Evolutionary conservation across 768 basidiomycete genomes (phyloP).

Genomic region (Chalciporus chontae): DNA sequence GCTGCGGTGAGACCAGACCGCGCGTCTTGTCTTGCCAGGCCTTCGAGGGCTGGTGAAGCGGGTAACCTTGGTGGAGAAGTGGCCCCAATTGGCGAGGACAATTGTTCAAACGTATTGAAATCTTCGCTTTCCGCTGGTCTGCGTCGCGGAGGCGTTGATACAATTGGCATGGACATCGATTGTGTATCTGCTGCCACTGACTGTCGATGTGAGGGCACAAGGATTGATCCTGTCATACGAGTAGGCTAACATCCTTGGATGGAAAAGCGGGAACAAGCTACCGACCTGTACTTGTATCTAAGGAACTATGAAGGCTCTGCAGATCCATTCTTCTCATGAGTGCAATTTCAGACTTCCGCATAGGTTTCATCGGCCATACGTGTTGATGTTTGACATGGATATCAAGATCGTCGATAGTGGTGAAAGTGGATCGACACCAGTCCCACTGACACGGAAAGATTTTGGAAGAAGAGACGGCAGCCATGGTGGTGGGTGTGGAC

Average conservation of each 20-base stretch:
- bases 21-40: constrained; percentile 8
- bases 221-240: constrained; percentile 5
- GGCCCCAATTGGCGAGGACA: constrained; percentile 19
- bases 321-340: constrained; percentile 35
- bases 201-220: neutral
- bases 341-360: constrained; percentile 42
- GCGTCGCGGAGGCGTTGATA: neutral
- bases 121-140: neutral
- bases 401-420: constrained; percentile 35
- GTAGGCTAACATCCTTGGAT: constrained; percentile 1
- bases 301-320: constrained; percentile 30
- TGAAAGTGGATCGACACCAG: constrained; percentile 47
- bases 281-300: constrained; percentile 16
- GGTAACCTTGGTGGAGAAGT: constrained; percentile 13
- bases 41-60: constrained; percentile 21
- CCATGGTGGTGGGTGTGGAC: neutral
- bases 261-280: constrained; percentile 7
- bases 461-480: neutral
- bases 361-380: constrained; percentile 41
- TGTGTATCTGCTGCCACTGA: neutral
- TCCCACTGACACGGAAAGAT: constrained; percentile 47
- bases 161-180: neutral
- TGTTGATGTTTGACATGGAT: constrained; percentile 49
- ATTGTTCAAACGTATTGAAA: constrained; percentile 17
- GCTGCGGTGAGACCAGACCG: constrained; percentile 10